phyloP scores from a whole-genome alignment of 495 filamentous ascomycete genomes.

The Tricharina praecox region DNA sequence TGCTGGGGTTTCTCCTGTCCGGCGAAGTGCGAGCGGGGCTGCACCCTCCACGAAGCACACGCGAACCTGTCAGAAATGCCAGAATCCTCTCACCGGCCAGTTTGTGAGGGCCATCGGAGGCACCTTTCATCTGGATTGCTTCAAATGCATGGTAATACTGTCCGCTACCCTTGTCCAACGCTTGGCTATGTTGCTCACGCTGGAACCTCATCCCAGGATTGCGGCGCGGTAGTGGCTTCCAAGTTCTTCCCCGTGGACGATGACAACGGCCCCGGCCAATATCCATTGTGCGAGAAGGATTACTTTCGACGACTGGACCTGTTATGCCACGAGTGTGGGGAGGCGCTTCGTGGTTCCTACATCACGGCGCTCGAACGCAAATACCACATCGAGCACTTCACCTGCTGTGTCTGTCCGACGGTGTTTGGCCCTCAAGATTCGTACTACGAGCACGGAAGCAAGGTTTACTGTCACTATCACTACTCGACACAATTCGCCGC shows the following conservation, averaged over 20 bases:
- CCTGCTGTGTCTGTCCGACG: conserved; percentile 89
- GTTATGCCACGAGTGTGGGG: conserved; percentile 79
- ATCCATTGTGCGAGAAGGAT: conserved; percentile 93
- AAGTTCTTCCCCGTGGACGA: conserved; percentile 97
- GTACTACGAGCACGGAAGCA: conserved; percentile 94
- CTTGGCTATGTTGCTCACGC: conserved; percentile 3
- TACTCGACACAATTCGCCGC: conserved; percentile 97
- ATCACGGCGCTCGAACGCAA: conserved; percentile 96
- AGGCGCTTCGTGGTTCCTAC: conserved; percentile 88
- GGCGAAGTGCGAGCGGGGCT: conserved; percentile 4
- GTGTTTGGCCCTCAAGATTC: conserved; percentile 96
- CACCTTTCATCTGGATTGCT: conserved; percentile 95
- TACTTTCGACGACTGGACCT: conserved; percentile 89
- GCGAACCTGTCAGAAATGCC: conserved; percentile 75
- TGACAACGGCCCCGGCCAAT: conserved; percentile 66
- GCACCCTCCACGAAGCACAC: conserved; percentile 19
- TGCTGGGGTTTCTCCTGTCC: conserved; percentile 1
- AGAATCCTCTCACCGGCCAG: conserved; percentile 70
- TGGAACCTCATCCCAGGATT: conserved; percentile 48
- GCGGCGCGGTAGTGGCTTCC: conserved; percentile 85
- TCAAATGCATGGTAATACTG: conserved; percentile 72
- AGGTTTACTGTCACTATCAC: conserved; percentile 97
- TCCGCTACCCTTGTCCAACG: conserved; percentile 8
- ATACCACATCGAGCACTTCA: conserved; percentile 99
- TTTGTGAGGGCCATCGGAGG: conserved; percentile 85